These are phyloP conservation scores for Eleusine coracana DNA, from an alignment of 176 grass and related monocot genomes.

Conservation along the genomic window DNA sequence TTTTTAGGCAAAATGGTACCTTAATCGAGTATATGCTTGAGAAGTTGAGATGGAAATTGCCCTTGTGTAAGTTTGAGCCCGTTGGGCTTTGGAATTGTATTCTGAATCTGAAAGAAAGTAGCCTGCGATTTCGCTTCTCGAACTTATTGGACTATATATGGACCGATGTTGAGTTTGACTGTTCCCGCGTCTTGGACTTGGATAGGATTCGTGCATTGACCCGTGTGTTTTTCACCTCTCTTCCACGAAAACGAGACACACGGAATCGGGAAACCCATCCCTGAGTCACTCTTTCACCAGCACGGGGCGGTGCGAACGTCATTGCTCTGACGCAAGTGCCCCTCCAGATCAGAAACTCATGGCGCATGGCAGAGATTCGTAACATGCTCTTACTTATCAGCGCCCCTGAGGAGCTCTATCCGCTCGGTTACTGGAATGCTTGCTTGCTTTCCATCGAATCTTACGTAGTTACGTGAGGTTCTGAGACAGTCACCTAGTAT, in stretches of 20 bases:
- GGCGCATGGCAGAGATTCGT: background rate
- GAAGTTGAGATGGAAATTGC: background rate
- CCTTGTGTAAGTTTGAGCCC: too few species aligned
- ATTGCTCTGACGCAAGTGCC: background rate
- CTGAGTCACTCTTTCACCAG: background rate
- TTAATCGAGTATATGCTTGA: too few species aligned
- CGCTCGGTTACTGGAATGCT: too few species aligned
- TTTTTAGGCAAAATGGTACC: too few species aligned
- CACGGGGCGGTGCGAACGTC: too few species aligned
- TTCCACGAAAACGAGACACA: too few species aligned
- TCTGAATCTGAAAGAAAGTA: background rate
- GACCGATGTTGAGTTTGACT: background rate
- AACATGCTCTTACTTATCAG: too few species aligned
- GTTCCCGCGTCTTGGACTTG: background rate
- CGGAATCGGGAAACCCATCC: background rate
- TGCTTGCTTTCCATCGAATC: too few species aligned
- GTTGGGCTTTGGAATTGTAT: background rate
- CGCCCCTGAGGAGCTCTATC: too few species aligned
- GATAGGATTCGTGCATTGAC: background rate
- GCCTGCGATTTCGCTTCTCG: background rate
- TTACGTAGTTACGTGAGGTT: too few species aligned
- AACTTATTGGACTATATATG: background rate
- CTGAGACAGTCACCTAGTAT: too few species aligned
- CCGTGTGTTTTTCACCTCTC: background rate
- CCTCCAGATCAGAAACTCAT: background rate